Evolutionary conservation across 345 rosid species (phyloP).

Genomic region (Syzygium jambos): DNA sequence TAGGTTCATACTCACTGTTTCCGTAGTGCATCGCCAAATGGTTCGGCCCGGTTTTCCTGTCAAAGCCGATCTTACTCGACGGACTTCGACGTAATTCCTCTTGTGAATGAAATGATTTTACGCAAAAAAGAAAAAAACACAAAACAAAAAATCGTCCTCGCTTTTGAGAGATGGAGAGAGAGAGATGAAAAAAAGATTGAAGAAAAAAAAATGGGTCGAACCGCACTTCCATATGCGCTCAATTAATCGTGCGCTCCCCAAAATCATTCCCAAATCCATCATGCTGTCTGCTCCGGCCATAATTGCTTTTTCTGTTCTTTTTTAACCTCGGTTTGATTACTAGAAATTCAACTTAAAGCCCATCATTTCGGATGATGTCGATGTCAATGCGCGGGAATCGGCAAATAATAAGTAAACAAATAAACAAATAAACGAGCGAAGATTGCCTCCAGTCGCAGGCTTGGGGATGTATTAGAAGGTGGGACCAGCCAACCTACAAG

Average conservation of each 20-base stretch:
- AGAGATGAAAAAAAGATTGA: not conserved
- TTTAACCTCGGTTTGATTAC: not conserved
- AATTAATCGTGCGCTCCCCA: not conserved
- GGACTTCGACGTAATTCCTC: not conserved
- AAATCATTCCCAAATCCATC: not conserved
- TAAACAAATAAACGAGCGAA: not conserved
- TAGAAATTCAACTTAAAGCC: not conserved
- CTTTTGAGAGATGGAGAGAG: no score
- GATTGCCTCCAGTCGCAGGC: not conserved
- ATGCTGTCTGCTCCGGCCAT: not conserved
- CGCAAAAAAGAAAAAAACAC: not conserved
- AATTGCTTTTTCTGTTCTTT: not conserved
- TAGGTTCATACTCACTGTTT: accelerated
- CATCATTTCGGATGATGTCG: not conserved
- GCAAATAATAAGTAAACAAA: not conserved
- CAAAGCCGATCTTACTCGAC: not conserved
- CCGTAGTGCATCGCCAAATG: not conserved
- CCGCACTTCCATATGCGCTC: not conserved
- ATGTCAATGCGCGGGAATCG: not conserved
- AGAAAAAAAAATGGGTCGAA: not conserved
- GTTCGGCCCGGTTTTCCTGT: not conserved
- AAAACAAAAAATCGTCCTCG: no score
- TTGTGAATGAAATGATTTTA: not conserved
- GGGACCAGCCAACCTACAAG: not conserved
- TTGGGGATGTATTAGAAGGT: not conserved